A percentile compares a stretch with the other conserved stretches of the same genome.
These are phyloP conservation scores for Spathaspora passalidarum DNA, from an alignment of 805 yeast genomes.

Conservation along the genomic window DNA sequence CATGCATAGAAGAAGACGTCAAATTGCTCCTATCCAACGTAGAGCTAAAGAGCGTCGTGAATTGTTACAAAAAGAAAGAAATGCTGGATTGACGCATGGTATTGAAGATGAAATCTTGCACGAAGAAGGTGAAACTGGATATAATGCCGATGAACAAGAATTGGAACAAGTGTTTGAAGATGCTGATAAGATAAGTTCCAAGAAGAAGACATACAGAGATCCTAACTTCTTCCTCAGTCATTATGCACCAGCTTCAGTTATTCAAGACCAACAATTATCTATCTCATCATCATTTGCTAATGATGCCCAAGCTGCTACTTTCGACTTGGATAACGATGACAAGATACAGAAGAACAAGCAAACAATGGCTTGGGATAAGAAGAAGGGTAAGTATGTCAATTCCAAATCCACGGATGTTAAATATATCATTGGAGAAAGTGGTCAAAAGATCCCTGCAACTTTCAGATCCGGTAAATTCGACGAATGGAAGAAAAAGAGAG, in stretches of 20 bases:
- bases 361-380: constrained; percentile 87
- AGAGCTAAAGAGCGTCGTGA: constrained; percentile 70
- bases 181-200: constrained; percentile 38
- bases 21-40: constrained; percentile 83
- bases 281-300: constrained; percentile 63
- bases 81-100: constrained; percentile 69
- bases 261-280: constrained; percentile 77
- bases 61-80: constrained; percentile 66
- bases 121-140: constrained; percentile 50
- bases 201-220: constrained; percentile 62
- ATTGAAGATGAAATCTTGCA: constrained; percentile 71
- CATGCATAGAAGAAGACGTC: constrained; percentile 84
- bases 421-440: constrained; percentile 92
- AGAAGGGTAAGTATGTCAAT: constrained; percentile 85
- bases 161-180: constrained; percentile 50
- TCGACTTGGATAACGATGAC: constrained; percentile 78
- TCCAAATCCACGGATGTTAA: constrained; percentile 77
- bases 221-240: constrained; percentile 81
- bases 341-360: constrained; percentile 67
- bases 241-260: constrained; percentile 75
- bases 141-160: constrained; percentile 44
- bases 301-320: constrained; percentile 82
- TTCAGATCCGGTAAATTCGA: constrained; percentile 89
- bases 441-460: constrained; percentile 87
- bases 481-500: constrained; percentile 80